Percentiles rank a stretch among this genome's conserved stretches.
These are phyloP conservation scores for Nakaseomyces bracarensis DNA, from an alignment of 1,139 yeast species.

Conservation along the genomic window DNA sequence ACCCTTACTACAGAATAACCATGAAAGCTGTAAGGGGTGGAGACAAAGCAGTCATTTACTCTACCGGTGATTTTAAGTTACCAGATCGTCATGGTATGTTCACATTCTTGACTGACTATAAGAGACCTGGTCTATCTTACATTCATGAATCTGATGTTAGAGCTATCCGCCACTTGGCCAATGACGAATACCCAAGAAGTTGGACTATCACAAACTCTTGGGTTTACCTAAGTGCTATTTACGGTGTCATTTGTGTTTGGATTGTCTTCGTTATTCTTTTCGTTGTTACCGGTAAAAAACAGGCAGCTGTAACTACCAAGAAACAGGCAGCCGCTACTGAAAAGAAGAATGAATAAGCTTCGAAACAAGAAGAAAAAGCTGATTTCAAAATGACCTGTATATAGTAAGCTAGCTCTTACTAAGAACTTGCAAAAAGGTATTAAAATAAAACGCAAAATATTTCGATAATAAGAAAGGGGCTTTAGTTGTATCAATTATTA, in stretches of 20 bases:
- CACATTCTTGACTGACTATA: conserved; percentile 73
- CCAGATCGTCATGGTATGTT: conserved; percentile 98
- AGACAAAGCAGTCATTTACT: conserved; percentile 33
- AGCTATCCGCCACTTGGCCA: conserved; percentile 88
- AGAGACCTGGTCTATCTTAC: conserved; percentile 69
- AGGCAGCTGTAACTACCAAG: no score
- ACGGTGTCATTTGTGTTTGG: conserved; percentile 68
- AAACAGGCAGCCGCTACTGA: conserved; percentile 16
- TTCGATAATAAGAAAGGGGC: no score
- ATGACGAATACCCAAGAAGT: conserved; percentile 88
- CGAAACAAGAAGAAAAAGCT: background rate
- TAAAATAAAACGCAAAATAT: no score
- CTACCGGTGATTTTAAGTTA: conserved; percentile 50
- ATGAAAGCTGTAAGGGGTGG: conserved; percentile 35
- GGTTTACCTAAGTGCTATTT: conserved; percentile 74
- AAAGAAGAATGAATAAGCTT: conserved; percentile 19
- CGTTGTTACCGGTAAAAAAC: conserved; percentile 25
- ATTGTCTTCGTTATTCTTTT: conserved; percentile 61
- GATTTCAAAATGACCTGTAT: background rate
- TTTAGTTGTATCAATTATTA: no score
- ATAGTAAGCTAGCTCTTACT: background rate
- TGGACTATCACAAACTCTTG: conserved; percentile 92
- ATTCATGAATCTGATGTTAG: conserved; percentile 60
- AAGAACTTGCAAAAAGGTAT: no score
- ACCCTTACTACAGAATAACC: conserved; percentile 83